Percentiles rank a stretch among this genome's conserved stretches.
phyloP scores from a whole-genome alignment of 176 grass and related monocot genomes.

The Rhynchospora breviuscula region DNA sequence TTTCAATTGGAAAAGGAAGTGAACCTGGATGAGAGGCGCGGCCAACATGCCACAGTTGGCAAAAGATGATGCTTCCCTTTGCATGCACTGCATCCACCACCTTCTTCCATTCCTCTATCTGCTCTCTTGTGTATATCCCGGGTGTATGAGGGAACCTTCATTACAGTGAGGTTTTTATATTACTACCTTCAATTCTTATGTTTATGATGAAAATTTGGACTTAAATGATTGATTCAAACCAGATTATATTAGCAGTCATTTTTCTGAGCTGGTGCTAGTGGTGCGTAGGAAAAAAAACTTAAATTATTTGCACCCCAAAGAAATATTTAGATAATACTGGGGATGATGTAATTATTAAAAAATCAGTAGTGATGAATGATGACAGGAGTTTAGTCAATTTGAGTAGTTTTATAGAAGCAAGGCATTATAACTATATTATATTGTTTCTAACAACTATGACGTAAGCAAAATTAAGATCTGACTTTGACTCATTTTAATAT shows the following conservation, averaged over 20 bases:
- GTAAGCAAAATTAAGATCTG: not conserved
- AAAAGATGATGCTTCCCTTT: constrained; percentile 87
- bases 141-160: constrained; percentile 86
- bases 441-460: not conserved
- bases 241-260: not conserved
- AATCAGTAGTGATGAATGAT: not conserved
- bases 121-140: constrained; percentile 84
- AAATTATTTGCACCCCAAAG: not conserved
- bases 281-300: not conserved
- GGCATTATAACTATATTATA: not conserved
- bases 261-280: not conserved
- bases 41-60: constrained; percentile 96
- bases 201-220: not conserved
- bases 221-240: not conserved
- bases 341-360: not conserved
- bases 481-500: not conserved
- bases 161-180: not conserved
- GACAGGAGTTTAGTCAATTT: not conserved
- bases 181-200: not conserved
- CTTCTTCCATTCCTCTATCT: constrained; percentile 85
- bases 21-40: constrained; percentile 85
- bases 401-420: not conserved
- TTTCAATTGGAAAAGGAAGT: not conserved
- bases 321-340: not conserved
- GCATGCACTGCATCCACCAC: constrained; percentile 91